phyloP scores from a whole-genome alignment of 768 basidiomycete species.

The Royoungia palumana region DNA sequence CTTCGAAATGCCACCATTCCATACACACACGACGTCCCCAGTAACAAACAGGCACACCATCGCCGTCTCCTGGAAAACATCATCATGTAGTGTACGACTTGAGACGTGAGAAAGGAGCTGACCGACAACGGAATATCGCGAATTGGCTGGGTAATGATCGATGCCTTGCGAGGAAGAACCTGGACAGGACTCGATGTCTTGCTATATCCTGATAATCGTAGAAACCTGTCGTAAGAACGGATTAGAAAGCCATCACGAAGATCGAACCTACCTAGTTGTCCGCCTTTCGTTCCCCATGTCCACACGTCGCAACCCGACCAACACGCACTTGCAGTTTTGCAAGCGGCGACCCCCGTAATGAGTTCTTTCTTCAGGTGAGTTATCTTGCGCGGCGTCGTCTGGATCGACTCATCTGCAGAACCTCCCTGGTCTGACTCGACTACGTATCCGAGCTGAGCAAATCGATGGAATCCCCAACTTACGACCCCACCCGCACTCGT shows the following conservation, averaged over 20 bases:
- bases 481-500: no score
- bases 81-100: background rate
- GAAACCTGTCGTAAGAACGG: no score
- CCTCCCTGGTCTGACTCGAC: no score
- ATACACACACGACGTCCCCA: slow-evolving; percentile 79
- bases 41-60: slow-evolving; percentile 79
- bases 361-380: slow-evolving; percentile 44
- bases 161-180: slow-evolving; percentile 73
- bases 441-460: slow-evolving; percentile 43
- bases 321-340: slow-evolving; percentile 82
- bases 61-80: slow-evolving; percentile 66
- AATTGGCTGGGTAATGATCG: slow-evolving; percentile 69
- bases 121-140: slow-evolving; percentile 73
- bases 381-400: slow-evolving; percentile 72
- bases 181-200: slow-evolving; percentile 72
- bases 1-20: slow-evolving; percentile 71
- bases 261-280: slow-evolving; percentile 70
- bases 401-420: slow-evolving; percentile 38
- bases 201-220: slow-evolving; percentile 60
- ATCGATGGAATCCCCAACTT: no score
- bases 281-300: slow-evolving; percentile 93
- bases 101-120: slow-evolving; percentile 24
- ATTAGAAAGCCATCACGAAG: no score
- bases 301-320: slow-evolving; percentile 74
- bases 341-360: slow-evolving; percentile 59